Conservation (phyloP, 495 filamentous ascomycete species). For the Penicillium malachiteum region DNA sequence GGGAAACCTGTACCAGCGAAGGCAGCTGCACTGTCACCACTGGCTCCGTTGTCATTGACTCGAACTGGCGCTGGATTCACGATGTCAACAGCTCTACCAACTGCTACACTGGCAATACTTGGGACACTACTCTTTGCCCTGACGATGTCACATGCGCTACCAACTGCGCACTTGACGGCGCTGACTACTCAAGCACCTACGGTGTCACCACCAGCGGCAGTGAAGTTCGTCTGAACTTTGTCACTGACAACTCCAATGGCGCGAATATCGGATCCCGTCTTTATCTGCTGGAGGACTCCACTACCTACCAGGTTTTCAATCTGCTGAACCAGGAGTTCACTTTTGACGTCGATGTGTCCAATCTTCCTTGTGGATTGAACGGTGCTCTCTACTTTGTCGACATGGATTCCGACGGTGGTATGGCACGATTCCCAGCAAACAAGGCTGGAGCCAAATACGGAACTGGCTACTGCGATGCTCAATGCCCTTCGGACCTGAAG, state of each 20-base stretch:
- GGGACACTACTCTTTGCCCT: constrained; percentile 55
- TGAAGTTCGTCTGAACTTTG: constrained; percentile 55
- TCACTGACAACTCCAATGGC: constrained; percentile 28
- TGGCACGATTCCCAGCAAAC: constrained; percentile 52
- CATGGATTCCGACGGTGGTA: constrained; percentile 65
- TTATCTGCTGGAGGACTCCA: constrained; percentile 56
- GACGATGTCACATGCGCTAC: constrained; percentile 52
- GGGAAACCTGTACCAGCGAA: constrained; percentile 51
- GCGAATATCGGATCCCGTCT: constrained; percentile 54
- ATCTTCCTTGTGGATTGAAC: constrained; percentile 68
- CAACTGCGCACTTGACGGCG: constrained; percentile 62
- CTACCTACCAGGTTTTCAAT: constrained; percentile 59
- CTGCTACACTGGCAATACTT: constrained; percentile 62
- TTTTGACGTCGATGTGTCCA: constrained; percentile 66
- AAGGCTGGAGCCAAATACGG: constrained; percentile 68
- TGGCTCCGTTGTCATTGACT: constrained; percentile 60
- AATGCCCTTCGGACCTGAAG: constrained; percentile 63
- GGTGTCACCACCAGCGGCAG: constrained; percentile 56
- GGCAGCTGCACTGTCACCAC: constrained; percentile 52
- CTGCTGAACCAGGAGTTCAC: constrained; percentile 63
- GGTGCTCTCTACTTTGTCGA: constrained; percentile 67
- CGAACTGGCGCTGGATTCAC: constrained; percentile 66
- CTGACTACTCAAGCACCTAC: constrained; percentile 55
- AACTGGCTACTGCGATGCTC: constrained; percentile 76
- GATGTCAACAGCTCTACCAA: constrained; percentile 51